These are phyloP conservation scores for Metschnikowia orientalis DNA, from an alignment of 805 yeast species.

Conservation along the genomic window DNA sequence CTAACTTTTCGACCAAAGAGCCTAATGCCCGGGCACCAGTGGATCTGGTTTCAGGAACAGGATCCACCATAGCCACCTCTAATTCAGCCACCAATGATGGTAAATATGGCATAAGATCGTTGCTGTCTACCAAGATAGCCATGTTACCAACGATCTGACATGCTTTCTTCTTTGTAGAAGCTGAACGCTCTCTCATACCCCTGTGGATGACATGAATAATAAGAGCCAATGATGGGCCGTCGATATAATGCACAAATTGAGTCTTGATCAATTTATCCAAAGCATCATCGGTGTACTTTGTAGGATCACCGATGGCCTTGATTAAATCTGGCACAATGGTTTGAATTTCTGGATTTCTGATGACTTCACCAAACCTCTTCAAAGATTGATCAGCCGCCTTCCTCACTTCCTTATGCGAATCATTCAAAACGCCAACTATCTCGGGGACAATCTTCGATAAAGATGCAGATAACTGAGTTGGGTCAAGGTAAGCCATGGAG, in stretches of 20 bases:
- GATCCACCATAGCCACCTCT: slow-evolving; percentile 95
- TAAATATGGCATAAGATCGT: slow-evolving; percentile 81
- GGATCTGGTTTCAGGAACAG: slow-evolving; percentile 94
- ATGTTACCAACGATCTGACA: slow-evolving; percentile 98
- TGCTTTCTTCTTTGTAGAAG: slow-evolving; percentile 84
- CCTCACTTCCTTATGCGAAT: slow-evolving; percentile 94
- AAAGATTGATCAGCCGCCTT: slow-evolving; percentile 89
- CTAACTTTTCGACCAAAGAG: slow-evolving; percentile 90
- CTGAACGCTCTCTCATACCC: slow-evolving; percentile 94
- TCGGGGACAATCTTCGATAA: slow-evolving; percentile 91
- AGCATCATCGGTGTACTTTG: slow-evolving; percentile 83
- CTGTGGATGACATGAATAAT: slow-evolving; percentile 92
- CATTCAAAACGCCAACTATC: slow-evolving; percentile 90
- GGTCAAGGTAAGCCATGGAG: slow-evolving; percentile 96
- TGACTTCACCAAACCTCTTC: slow-evolving; percentile 93
- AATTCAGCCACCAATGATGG: slow-evolving; percentile 73
- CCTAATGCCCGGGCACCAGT: slow-evolving; percentile 98
- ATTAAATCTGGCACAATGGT: slow-evolving; percentile 80
- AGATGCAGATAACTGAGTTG: slow-evolving; percentile 86
- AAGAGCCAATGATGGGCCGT: slow-evolving; percentile 94
- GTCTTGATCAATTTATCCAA: slow-evolving; percentile 82
- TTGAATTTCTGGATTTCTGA: slow-evolving; percentile 95
- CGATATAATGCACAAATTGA: slow-evolving; percentile 94
- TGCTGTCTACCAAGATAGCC: slow-evolving; percentile 90
- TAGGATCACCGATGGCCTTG: slow-evolving; percentile 94